Percentiles rank a stretch among this genome's conserved stretches.
These are phyloP conservation scores for Boletus barrowsii DNA, from an alignment of 768 basidiomycete genomes.

Conservation along the genomic window DNA sequence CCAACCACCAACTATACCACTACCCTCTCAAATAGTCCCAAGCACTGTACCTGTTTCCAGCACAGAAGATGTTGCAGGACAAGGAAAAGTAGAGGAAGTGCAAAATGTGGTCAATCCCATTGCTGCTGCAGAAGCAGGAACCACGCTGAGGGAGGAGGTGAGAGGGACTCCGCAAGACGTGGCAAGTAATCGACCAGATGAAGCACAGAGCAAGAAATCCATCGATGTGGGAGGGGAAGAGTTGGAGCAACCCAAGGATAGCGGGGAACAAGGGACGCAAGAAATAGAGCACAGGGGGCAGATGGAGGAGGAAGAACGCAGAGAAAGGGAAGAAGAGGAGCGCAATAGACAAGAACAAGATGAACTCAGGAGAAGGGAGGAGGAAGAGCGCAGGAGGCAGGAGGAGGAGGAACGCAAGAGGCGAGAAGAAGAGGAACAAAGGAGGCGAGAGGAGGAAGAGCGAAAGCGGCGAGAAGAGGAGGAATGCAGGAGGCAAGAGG, in stretches of 20 bases:
- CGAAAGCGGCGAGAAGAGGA: not conserved
- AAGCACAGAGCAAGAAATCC: slow-evolving; percentile 18
- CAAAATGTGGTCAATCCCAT: not conserved
- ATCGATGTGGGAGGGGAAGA: not conserved
- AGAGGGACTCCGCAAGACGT: not conserved
- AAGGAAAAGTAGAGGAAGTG: slow-evolving; percentile 41
- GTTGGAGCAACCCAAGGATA: not conserved
- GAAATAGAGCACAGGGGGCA: not conserved
- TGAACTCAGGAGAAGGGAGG: slow-evolving; percentile 44
- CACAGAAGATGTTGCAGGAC: slow-evolving; percentile 35
- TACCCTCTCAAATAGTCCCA: slow-evolving; percentile 10
- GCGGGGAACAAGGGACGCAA: not conserved
- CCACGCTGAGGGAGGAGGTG: not conserved
- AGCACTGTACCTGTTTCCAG: not conserved
- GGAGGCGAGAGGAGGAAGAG: slow-evolving; percentile 14
- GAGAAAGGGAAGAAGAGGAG: slow-evolving; percentile 20
- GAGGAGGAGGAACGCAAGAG: slow-evolving; percentile 27
- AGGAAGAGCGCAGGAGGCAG: slow-evolving; percentile 7
- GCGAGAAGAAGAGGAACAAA: slow-evolving; percentile 8
- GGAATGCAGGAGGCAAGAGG: not conserved
- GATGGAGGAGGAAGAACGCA: slow-evolving; percentile 7
- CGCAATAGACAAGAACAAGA: slow-evolving; percentile 28
- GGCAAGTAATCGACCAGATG: slow-evolving; percentile 4
- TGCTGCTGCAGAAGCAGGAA: not conserved
- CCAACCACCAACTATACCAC: slow-evolving; percentile 21